Base-by-base conservation (phyloP, 2,329 filamentous ascomycete genomes). In the Verticillium alfalfae region DNA sequence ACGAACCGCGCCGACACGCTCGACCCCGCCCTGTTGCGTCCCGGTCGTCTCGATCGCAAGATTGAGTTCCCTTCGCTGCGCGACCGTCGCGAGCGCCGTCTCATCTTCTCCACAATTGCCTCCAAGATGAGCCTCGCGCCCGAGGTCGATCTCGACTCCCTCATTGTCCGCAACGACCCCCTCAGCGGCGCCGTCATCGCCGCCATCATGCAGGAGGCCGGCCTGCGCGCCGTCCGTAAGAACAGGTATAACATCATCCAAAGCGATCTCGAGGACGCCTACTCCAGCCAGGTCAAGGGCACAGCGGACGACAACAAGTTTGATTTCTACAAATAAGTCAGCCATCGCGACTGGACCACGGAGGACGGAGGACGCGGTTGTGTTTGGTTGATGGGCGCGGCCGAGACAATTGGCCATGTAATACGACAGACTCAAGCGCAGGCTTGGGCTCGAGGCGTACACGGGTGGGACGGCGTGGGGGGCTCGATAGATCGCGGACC, bases 241-340 rank as follows among this genome's bases (percentile, higher is more conserved):
- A 98, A 99, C 79, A 84, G 95, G 71, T 99, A 99, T 80, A 98
- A 99, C 78, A 99, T 99, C 75, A 98, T 99, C 71, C 95, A 99
- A 81, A 88, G 85, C 65, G 95, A 99, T 78, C 81, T 99, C 66
- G 95, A 99, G 78, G 95, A 98, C 76, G 95, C 95, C 55, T 99
- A 99, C 78, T 93, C 93, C 45, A 92, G 89, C 78, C 95, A 99
- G 76, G 95, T 99, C 72, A 98, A 98, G 87, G 92, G 82, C 12
- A 80, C 82, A 59, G 81, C 72, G 63, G 81, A 84, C 73, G 88
- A 84, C 72, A 84, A 84, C 78, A 91, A 91, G 80, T 96, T 96
- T 73, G 93, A 97, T 76, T 97, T 96, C 78, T 96, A 96, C 85
- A 92, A 91, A 79, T 92, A 88, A 77, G 61, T 64, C 59, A 34